Evolutionary conservation across 192 early-diverging fungal genomes (phyloP).

Genomic region (Mortierella hygrophila): DNA sequence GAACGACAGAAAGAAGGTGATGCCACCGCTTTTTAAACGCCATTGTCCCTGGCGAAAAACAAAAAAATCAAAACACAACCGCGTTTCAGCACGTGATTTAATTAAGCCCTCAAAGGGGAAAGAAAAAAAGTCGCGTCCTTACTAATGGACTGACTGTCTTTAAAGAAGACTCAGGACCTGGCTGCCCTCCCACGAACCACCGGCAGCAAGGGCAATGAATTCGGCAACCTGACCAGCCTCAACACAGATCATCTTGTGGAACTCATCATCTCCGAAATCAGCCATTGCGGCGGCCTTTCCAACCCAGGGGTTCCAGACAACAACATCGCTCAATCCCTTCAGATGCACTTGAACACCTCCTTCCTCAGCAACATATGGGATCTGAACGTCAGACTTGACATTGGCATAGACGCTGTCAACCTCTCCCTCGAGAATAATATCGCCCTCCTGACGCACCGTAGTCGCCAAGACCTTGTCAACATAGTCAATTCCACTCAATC

Average conservation of each 20-base stretch:
- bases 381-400: constrained; percentile 63
- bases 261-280: constrained; percentile 93
- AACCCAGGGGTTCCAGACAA: constrained; percentile 98
- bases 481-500: constrained; percentile 74
- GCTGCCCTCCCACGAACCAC: constrained; percentile 78
- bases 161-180: constrained; percentile 70
- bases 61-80: constrained; percentile 22
- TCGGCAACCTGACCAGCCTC: constrained; percentile 85
- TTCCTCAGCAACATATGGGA: constrained; percentile 31
- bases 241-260: constrained; percentile 90
- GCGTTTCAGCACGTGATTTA: constrained; percentile 28
- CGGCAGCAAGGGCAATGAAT: constrained; percentile 72
- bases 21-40: neutral
- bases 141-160: neutral
- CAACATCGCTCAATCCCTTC: constrained; percentile 65
- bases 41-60: no score
- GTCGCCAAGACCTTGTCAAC: constrained; percentile 77
- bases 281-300: constrained; percentile 90
- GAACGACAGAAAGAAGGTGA: neutral
- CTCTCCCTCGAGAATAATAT: constrained; percentile 73
- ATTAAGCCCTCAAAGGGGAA: neutral
- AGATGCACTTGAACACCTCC: constrained; percentile 26
- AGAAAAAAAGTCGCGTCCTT: neutral
- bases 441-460: constrained; percentile 37
- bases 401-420: constrained; percentile 90